These are phyloP conservation scores for Anthracocystis panici-leucophaei DNA, from an alignment of 1,284 basidiomycete genomes.

Conservation along the genomic window DNA sequence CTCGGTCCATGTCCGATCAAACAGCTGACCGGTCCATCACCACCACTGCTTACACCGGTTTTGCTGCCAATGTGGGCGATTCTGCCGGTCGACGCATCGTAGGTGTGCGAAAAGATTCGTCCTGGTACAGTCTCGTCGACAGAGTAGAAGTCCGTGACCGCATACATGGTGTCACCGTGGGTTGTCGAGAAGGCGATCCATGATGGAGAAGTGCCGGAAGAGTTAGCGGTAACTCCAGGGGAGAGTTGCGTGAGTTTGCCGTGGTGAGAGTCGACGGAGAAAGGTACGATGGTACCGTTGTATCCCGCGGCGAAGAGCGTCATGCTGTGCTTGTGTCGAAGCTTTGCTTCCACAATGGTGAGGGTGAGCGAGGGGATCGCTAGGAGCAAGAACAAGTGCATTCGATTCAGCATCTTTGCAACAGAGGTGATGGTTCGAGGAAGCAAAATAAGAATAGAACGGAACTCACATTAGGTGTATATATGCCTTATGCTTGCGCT, in stretches of 20 bases:
- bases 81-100: conserved; percentile 1
- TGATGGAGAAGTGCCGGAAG: conserved; percentile 26
- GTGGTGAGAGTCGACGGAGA: conserved; percentile 7
- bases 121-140: conserved; percentile 33
- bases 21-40: conserved; percentile 35
- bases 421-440: not conserved
- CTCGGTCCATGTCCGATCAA: conserved; percentile 33
- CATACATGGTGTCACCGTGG: not conserved
- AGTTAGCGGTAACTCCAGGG: conserved; percentile 14
- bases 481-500: too few species aligned
- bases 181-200: conserved; percentile 26
- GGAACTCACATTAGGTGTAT: not conserved
- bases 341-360: not conserved
- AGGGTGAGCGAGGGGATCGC: not conserved
- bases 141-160: conserved; percentile 21
- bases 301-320: conserved; percentile 38
- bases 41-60: conserved; percentile 27
- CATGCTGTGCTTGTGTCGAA: conserved; percentile 13
- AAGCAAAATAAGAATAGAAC: too few species aligned
- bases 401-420: conserved; percentile 3
- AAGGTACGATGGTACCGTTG: conserved; percentile 39
- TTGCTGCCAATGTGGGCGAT: conserved; percentile 19
- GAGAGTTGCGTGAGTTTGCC: conserved; percentile 10
- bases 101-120: conserved; percentile 36
- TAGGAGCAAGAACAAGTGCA: not conserved